Evolutionary conservation across 768 basidiomycete species (phyloP).

Genomic region (Inosperma sp.): DNA sequence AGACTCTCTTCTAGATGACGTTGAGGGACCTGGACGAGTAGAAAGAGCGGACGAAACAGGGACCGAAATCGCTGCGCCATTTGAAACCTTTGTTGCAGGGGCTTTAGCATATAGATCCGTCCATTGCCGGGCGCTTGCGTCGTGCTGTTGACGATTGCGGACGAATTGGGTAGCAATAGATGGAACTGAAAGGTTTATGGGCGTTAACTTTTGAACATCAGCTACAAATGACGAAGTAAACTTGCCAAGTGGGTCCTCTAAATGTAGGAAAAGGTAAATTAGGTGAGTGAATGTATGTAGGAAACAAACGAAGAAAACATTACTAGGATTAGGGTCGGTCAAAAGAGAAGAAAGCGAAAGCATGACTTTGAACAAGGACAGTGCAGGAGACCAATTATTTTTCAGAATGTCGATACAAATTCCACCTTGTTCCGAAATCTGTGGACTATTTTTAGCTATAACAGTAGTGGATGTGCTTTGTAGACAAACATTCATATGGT

Average conservation of each 20-base stretch:
- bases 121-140: slow-evolving; percentile 75
- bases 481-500: slow-evolving; percentile 72
- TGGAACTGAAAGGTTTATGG: slow-evolving; percentile 43
- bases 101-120: slow-evolving; percentile 59
- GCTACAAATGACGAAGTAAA: background rate
- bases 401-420: slow-evolving; percentile 92
- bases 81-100: slow-evolving; percentile 5
- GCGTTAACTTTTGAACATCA: background rate
- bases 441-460: slow-evolving; percentile 1
- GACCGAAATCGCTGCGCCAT: background rate
- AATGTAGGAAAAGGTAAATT: slow-evolving; percentile 10
- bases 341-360: slow-evolving; percentile 88
- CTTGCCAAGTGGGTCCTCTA: slow-evolving; percentile 71
- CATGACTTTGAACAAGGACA: slow-evolving; percentile 93
- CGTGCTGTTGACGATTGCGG: slow-evolving; percentile 64
- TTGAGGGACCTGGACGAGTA: background rate
- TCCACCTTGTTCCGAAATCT: slow-evolving; percentile 70
- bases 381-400: slow-evolving; percentile 89
- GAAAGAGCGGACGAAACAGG: background rate
- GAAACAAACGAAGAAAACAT: slow-evolving; percentile 27
- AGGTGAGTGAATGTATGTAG: slow-evolving; percentile 3
- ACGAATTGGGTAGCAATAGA: slow-evolving; percentile 67
- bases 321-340: slow-evolving; percentile 92
- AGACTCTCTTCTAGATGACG: no score
- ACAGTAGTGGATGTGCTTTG: background rate